A percentile compares a stretch with the other conserved stretches of the same genome.
Conservation (phyloP, 164 flowering plant genomes). For the Amborella trichopoda region DNA sequence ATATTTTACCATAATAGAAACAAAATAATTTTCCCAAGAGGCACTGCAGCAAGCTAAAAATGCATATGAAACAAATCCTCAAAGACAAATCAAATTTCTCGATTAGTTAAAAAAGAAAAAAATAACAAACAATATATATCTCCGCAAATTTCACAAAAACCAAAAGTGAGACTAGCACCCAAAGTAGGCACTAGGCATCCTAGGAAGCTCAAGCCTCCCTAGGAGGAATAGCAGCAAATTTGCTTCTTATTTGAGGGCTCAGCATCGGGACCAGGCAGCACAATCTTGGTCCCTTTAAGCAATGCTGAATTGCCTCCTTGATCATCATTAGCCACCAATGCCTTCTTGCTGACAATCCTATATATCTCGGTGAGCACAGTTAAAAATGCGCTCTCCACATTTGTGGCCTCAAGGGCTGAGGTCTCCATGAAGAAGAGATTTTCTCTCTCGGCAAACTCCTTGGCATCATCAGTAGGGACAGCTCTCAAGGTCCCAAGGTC, state of each 20-base stretch:
- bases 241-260: conserved; percentile 13
- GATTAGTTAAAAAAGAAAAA: neutral
- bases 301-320: conserved; percentile 13
- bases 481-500: conserved; percentile 16
- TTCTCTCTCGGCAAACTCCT: conserved; percentile 22
- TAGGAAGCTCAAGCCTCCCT: neutral
- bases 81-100: neutral
- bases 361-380: conserved; percentile 20
- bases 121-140: neutral
- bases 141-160: neutral
- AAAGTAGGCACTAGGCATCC: neutral
- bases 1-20: no score
- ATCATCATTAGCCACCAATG: conserved; percentile 12
- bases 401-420: conserved; percentile 16
- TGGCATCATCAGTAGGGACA: conserved; percentile 48
- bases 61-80: no score
- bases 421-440: conserved; percentile 19
- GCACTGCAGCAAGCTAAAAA: no score
- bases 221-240: conserved; percentile 12
- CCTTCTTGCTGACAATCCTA: conserved; percentile 16
- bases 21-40: no score
- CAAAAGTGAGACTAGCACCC: neutral
- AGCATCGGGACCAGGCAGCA: conserved; percentile 19
- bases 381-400: conserved; percentile 14
- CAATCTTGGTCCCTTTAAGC: conserved; percentile 14